Evolutionary conservation across 2,329 filamentous ascomycete species (phyloP), one percentile per base, ranked within the genome.

Genomic region (Fusarium virguliforme): DNA sequence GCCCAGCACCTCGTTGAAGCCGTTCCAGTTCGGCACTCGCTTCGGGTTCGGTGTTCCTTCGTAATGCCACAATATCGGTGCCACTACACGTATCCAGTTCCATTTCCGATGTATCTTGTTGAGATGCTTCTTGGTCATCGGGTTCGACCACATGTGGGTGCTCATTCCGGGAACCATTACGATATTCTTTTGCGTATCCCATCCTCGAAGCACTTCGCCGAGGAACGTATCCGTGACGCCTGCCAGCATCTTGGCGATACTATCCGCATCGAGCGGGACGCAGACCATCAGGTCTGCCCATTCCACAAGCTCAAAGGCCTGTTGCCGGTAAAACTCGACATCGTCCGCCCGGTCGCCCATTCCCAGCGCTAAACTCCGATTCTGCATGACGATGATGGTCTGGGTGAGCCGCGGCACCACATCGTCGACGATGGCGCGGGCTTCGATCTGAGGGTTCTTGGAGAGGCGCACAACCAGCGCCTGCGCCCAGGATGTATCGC

Each of bases 271-370:
- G 54, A 97, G 91, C 4, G 95, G 94, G 7, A 92, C 92, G 62
- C 97, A 88, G 34, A 97, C 90, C 64, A 97, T 86, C 72, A 97
- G 83, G 80, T 97, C 93, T 6, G 95, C 94, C 95, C 95, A 98
- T 67, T 93, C 88, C 71, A 94, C 93, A 66, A 97, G 82, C 71
- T 94, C 91, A 72, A 85, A 89, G 4, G 85, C 89, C 68, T 85
- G 87, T 58, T 82, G 81, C 28, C 77, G 76, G 64, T 85, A 86
- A 54, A 84, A 84, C 70, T 90, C 87, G 73, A 88, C 81, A 28
- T 87, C 86, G 59, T 85, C 84, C 8, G 81, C 81, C 26, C 76
- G 74, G 51, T 80, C 70, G 54, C 76, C 77, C 58, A 78, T 77
- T 22, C 79, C 78, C 6, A 71, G 69, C 6, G 75, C 71, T 26